A percentile compares a stretch with the other conserved stretches of the same genome.
Evolutionary conservation across 306 rosid genomes (phyloP).

Genomic region (Cucurbita pepo): DNA sequence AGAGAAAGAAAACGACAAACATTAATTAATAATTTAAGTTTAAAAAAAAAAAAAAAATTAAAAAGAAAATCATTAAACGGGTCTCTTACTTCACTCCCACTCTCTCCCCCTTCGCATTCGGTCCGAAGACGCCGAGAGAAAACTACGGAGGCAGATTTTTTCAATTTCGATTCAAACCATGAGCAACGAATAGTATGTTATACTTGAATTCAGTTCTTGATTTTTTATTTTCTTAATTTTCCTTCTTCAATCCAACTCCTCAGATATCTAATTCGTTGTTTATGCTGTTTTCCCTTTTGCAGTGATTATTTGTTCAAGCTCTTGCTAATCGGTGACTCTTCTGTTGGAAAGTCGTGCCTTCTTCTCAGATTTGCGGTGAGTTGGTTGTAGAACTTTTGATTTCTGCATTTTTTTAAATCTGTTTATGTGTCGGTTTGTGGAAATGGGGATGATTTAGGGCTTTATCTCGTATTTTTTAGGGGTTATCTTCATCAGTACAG

Average conservation of each 20-base stretch:
- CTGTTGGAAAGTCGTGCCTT: slow-evolving; percentile 88
- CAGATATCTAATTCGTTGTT: not conserved
- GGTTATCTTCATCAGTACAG: not conserved
- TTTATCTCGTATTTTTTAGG: not conserved
- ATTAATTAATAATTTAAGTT: not conserved
- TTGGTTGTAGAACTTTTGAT: not conserved
- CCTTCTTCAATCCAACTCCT: not conserved
- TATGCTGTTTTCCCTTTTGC: not conserved
- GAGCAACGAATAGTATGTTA: slow-evolving; percentile 74
- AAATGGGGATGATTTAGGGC: slow-evolving; percentile 6
- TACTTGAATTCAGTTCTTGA: not conserved
- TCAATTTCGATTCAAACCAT: slow-evolving; percentile 18
- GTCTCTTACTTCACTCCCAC: not conserved
- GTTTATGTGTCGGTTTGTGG: not conserved
- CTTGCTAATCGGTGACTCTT: slow-evolving; percentile 85
- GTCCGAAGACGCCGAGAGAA: not conserved
- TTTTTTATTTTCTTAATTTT: not conserved
- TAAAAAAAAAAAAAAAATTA: too few species aligned
- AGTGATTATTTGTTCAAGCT: slow-evolving; percentile 94
- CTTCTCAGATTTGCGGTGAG: slow-evolving; percentile 84
- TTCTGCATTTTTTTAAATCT: not conserved
- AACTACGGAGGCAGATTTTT: not conserved
- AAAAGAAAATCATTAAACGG: not conserved
- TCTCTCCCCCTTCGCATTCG: not conserved
- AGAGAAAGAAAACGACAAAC: not conserved